Conservation (phyloP, 129 eudicot species). For the Saposhnikovia divaricata region DNA sequence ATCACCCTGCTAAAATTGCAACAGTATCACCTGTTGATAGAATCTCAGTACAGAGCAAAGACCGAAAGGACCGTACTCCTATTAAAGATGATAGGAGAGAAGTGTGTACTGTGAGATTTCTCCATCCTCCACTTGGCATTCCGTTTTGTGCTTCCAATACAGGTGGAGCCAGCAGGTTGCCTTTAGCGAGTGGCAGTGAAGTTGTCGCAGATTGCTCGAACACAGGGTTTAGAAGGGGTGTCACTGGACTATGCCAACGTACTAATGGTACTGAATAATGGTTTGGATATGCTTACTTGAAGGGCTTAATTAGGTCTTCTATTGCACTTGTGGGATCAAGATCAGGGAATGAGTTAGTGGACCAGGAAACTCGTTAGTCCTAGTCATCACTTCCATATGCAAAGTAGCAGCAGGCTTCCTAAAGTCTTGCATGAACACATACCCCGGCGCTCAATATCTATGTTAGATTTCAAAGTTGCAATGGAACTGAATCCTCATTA, state of each 20-base stretch:
- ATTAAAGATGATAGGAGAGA: slow-evolving; percentile 39
- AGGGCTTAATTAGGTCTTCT: slow-evolving; percentile 67
- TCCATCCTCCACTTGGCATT: slow-evolving; percentile 84
- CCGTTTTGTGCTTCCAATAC: slow-evolving; percentile 50
- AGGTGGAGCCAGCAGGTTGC: slow-evolving; percentile 51
- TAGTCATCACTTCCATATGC: slow-evolving; percentile 40
- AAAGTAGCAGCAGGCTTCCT: slow-evolving; percentile 35
- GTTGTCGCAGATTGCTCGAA: slow-evolving; percentile 41
- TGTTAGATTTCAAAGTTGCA: slow-evolving; percentile 78
- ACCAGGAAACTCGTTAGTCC: slow-evolving; percentile 24
- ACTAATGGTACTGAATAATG: slow-evolving; percentile 37
- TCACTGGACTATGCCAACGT: slow-evolving; percentile 66
- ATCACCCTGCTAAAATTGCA: slow-evolving; percentile 33
- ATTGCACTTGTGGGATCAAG: slow-evolving; percentile 52
- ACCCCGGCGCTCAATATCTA: slow-evolving; percentile 32
- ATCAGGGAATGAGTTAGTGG: slow-evolving; percentile 32
- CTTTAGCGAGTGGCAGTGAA: slow-evolving; percentile 32
- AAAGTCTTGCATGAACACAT: slow-evolving; percentile 33
- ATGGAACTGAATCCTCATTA: slow-evolving; percentile 73
- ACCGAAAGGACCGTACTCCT: slow-evolving; percentile 25
- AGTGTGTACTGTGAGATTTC: slow-evolving; percentile 36
- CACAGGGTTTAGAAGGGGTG: slow-evolving; percentile 68
- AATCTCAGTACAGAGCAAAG: slow-evolving; percentile 34
- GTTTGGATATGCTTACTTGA: slow-evolving; percentile 67
- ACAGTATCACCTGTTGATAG: slow-evolving; percentile 17